Base-by-base conservation (phyloP, 2,329 filamentous ascomycete species). In the Fusarium sp. region DNA sequence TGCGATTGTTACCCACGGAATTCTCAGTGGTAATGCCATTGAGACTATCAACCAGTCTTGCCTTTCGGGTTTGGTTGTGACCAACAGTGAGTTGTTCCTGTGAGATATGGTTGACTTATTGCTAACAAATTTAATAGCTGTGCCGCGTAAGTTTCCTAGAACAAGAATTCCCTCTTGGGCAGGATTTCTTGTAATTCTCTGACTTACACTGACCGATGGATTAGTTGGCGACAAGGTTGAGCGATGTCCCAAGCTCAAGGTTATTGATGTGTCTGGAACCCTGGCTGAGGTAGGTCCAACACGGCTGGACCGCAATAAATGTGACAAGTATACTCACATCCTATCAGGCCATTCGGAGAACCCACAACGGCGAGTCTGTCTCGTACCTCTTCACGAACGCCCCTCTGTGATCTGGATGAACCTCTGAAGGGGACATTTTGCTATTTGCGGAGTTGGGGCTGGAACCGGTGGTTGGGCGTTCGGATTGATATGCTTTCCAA, bases 1-100 rank as follows among this genome's bases (percentile, higher is more conserved):
- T 69, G 96, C 96, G 27, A 96, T 98, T 74, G 96, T 98, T 67
- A 98, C 95, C 0, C 95, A 98, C 80, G 95, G 94, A 29, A 96
- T 98, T 69, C 85, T 98, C 58, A 94, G 92, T 70, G 95, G 94
- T 5, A 64, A 58, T 29, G 64, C 66, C 10, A 46, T 58, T 9
- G 31, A 53, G 27, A 62, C 64, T 27, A 42, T 69, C 10, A 56
- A 57, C 24, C 22, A 62, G 22, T 66, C 62, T 35, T 51, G 22
- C 20, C 59, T 62, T 14, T 27, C 36, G 16, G 27, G 36, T 10
- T 33, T 69, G 27, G 44, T 60, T 5, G 59, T 64, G 6, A 57
- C 55, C 16, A 57, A 57, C 10, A 40, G 55, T 57, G 35, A 40
- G 55, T 57, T 27, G 3, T 3, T 6, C 16, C 10, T 40, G 7